phyloP scores from a whole-genome alignment of 495 filamentous ascomycete genomes.

The Neurospora sp. region DNA sequence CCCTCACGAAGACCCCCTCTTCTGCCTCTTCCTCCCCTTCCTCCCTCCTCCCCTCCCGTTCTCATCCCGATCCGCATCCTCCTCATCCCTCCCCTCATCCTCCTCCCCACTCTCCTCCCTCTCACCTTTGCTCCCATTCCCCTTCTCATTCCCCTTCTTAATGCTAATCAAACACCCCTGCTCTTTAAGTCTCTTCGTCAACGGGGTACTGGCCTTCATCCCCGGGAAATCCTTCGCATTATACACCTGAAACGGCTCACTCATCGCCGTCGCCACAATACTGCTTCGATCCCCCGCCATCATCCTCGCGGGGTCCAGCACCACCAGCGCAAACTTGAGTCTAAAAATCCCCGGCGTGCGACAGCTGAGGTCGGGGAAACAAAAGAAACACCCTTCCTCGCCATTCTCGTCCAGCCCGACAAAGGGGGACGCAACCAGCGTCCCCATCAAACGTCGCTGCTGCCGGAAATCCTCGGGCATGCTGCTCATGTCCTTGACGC shows the following conservation, averaged over 20 bases:
- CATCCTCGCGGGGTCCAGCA: constrained; percentile 48
- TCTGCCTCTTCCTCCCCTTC: constrained; percentile 8
- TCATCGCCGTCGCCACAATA: constrained; percentile 58
- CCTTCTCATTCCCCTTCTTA: constrained; percentile 71
- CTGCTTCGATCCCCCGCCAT: constrained; percentile 44
- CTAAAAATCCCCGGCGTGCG: constrained; percentile 76
- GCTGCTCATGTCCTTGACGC: constrained; percentile 48
- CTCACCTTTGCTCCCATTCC: constrained; percentile 36
- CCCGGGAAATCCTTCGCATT: constrained; percentile 96
- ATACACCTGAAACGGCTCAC: constrained; percentile 76
- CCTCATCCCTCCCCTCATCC: constrained; percentile 26
- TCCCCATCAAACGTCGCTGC: constrained; percentile 67
- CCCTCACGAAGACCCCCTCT: neutral
- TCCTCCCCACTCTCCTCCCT: constrained; percentile 31
- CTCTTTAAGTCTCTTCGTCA: constrained; percentile 60
- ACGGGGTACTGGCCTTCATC: constrained; percentile 64
- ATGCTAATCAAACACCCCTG: constrained; percentile 71
- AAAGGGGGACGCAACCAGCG: constrained; percentile 65
- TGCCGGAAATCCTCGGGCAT: constrained; percentile 48
- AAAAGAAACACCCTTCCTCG: constrained; percentile 77
- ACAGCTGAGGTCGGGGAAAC: constrained; percentile 89
- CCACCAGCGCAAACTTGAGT: constrained; percentile 79
- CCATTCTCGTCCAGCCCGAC: constrained; percentile 56
- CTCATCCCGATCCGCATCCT: constrained; percentile 22
- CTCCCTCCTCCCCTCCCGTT: constrained; percentile 1